Conservation (phyloP, 1,284 basidiomycete species). For the Malassezia equina region DNA sequence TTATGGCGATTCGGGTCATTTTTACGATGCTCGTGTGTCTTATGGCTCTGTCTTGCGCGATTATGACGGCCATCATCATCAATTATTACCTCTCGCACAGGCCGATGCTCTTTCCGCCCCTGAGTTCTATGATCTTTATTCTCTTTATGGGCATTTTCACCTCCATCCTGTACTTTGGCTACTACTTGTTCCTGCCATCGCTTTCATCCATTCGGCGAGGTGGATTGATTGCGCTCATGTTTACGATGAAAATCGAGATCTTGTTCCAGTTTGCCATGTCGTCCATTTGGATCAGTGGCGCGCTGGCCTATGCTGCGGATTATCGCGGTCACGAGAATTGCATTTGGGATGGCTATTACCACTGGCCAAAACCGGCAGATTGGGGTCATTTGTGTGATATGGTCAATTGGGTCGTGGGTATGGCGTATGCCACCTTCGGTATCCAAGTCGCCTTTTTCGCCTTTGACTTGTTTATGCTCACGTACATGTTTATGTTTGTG, state of each 20-base stretch:
- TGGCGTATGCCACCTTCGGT: conserved; percentile 48
- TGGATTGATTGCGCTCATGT: conserved; percentile 40
- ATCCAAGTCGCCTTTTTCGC: conserved; percentile 39
- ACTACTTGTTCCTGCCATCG: conserved; percentile 46
- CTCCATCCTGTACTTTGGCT: conserved; percentile 47
- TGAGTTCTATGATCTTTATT: conserved; percentile 49
- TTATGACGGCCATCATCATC: conserved; percentile 41
- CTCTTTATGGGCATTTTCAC: conserved; percentile 48
- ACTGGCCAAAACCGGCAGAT: conserved; percentile 47
- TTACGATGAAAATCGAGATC: conserved; percentile 47
- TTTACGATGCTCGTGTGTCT: conserved; percentile 39
- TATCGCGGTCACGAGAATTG: conserved; percentile 48
- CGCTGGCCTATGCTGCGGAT: conserved; percentile 46
- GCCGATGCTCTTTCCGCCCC: conserved; percentile 47
- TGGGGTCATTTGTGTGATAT: conserved; percentile 47
- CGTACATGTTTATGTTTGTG: conserved; percentile 48
- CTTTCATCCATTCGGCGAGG: conserved; percentile 45
- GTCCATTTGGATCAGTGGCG: conserved; percentile 48
- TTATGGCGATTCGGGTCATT: conserved; percentile 39
- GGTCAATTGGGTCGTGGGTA: conserved; percentile 45
- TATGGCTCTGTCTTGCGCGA: conserved; percentile 34
- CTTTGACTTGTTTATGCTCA: conserved; percentile 29
- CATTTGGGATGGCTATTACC: conserved; percentile 48
- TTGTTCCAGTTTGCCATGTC: conserved; percentile 44
- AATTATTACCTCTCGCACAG: conserved; percentile 47